Conservation (phyloP, 2,329 filamentous ascomycete genomes). For the Rhytidhysteron rufulum region DNA sequence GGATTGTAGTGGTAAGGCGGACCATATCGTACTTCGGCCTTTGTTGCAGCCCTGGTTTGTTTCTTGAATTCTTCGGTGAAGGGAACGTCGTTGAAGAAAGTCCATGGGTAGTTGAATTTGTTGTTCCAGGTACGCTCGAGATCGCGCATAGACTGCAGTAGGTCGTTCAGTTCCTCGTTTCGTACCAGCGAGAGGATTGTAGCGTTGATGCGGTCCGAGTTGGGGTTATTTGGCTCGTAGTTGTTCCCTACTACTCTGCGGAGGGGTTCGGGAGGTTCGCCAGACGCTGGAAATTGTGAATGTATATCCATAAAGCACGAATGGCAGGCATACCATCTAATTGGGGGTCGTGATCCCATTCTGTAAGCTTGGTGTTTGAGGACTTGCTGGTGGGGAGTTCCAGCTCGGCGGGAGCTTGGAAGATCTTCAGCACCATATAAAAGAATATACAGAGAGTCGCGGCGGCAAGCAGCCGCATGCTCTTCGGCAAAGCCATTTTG, state of each 20-base stretch:
- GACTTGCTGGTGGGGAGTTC: constrained; percentile 29
- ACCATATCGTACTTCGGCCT: constrained; percentile 85
- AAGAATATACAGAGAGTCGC: constrained; percentile 69
- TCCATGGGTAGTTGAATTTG: constrained; percentile 99
- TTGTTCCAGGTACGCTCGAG: constrained; percentile 93
- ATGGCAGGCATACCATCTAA: constrained; percentile 70
- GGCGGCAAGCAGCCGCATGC: constrained; percentile 74
- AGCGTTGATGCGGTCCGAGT: constrained; percentile 84
- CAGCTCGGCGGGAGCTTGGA: constrained; percentile 52
- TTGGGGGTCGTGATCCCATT: constrained; percentile 77
- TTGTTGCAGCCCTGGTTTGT: constrained; percentile 75
- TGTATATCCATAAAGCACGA: no score
- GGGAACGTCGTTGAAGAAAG: constrained; percentile 94
- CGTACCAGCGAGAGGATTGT: constrained; percentile 88
- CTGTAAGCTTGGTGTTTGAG: constrained; percentile 45
- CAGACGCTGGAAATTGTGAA: constrained; percentile 65
- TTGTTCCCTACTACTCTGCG: constrained; percentile 65
- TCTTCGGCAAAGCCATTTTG: constrained; percentile 79
- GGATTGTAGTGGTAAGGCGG: constrained; percentile 16
- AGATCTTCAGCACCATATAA: constrained; percentile 74
- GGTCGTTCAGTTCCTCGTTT: constrained; percentile 80
- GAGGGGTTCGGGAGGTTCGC: constrained; percentile 75
- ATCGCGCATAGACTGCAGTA: constrained; percentile 85
- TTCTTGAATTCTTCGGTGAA: constrained; percentile 92
- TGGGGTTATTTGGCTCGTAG: constrained; percentile 71